Evolutionary conservation across 371 early-diverging fungal genomes (phyloP).

Genomic region (Basidiobolus meristosporus): DNA sequence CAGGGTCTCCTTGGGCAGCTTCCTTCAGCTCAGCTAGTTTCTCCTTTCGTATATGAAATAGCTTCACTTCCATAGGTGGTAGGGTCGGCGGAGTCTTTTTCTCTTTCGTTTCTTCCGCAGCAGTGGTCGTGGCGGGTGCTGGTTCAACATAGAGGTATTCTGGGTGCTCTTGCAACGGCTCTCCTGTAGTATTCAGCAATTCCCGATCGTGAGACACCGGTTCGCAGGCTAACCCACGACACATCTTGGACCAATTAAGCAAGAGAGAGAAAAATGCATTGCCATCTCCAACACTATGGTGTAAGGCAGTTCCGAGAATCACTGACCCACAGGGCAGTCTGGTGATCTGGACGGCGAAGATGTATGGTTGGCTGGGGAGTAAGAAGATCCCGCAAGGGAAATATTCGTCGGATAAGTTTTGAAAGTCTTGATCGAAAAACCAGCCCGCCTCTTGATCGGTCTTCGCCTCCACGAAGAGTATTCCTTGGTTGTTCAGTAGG

Average conservation of each 20-base stretch:
- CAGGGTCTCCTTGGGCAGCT: background rate
- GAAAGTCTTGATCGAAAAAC: background rate
- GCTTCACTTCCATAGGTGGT: background rate
- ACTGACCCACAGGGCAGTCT: background rate
- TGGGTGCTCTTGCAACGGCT: background rate
- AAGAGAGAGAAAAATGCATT: too few species aligned
- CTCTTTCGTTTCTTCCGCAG: background rate
- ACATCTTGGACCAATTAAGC: too few species aligned
- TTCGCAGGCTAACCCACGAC: too few species aligned
- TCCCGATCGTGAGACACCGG: background rate
- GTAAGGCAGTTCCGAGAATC: background rate
- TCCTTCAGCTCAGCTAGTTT: background rate
- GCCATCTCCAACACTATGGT: too few species aligned
- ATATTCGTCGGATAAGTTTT: background rate
- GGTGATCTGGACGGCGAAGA: background rate
- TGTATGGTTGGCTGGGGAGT: background rate
- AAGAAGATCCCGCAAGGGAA: background rate
- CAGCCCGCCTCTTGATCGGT: background rate
- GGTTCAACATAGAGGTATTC: background rate
- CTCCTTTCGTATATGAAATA: background rate
- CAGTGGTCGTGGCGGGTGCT: background rate
- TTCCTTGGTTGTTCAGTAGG: background rate
- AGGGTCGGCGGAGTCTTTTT: background rate
- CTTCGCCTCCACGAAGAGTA: background rate
- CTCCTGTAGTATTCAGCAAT: background rate